phyloP scores from a whole-genome alignment of 768 basidiomycete species.

The Hemileccinum impolitum region DNA sequence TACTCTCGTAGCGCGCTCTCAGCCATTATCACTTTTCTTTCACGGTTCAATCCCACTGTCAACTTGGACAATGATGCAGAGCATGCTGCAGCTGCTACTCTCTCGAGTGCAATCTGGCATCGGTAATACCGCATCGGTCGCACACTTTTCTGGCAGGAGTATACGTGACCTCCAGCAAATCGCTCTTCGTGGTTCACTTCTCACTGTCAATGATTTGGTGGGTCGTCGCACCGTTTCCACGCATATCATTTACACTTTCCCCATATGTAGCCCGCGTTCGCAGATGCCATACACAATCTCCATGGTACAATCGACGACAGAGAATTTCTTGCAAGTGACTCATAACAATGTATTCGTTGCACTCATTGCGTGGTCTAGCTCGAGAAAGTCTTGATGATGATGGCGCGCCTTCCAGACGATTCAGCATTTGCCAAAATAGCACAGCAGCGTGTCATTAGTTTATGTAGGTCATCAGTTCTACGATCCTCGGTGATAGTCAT shows the following conservation, averaged over 20 bases:
- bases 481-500: neutral
- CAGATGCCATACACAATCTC: slow-evolving; percentile 45
- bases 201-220: slow-evolving; percentile 29
- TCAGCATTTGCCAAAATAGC: slow-evolving; percentile 32
- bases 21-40: too few species aligned
- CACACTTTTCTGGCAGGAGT: slow-evolving; percentile 8
- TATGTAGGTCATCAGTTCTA: slow-evolving; percentile 46
- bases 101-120: slow-evolving; percentile 7
- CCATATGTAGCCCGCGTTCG: slow-evolving; percentile 41
- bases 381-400: slow-evolving; percentile 56
- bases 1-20: too few species aligned
- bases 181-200: slow-evolving; percentile 22
- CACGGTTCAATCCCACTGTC: too few species aligned
- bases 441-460: slow-evolving; percentile 49
- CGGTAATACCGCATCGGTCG: neutral
- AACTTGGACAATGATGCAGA: slow-evolving; percentile 1
- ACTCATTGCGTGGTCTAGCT: slow-evolving; percentile 41
- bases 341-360: neutral
- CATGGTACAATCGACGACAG: slow-evolving; percentile 54
- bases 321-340: slow-evolving; percentile 48
- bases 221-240: neutral
- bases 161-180: slow-evolving; percentile 30
- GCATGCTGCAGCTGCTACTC: slow-evolving; percentile 13
- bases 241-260: neutral
- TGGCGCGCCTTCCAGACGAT: slow-evolving; percentile 49